These are phyloP conservation scores for Conidiobolus coronatus DNA, from an alignment of 371 early-diverging fungal species.

Conservation along the genomic window DNA sequence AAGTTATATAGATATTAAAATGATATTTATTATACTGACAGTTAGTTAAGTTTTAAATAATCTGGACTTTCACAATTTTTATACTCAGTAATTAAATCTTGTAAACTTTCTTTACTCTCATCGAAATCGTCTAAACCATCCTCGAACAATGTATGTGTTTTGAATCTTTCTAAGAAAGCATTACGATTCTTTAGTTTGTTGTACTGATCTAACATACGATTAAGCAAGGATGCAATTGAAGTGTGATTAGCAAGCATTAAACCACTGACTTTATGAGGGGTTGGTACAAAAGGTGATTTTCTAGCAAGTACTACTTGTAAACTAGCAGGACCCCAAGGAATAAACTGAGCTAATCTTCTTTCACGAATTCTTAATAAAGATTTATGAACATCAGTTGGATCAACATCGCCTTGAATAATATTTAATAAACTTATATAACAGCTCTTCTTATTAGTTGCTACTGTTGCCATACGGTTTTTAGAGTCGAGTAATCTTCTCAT, in stretches of 20 bases:
- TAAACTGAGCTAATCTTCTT: conserved; percentile 83
- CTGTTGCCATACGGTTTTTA: conserved; percentile 92
- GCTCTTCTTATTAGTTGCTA: conserved; percentile 61
- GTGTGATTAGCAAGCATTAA: conserved; percentile 97
- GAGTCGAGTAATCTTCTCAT: conserved; percentile 90
- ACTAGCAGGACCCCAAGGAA: conserved; percentile 98
- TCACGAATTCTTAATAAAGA: conserved; percentile 88
- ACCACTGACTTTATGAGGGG: conserved; percentile 87
- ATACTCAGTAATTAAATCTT: conserved; percentile 82
- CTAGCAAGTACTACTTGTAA: conserved; percentile 90
- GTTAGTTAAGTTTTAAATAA: conserved; percentile 22
- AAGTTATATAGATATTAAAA: too few species aligned
- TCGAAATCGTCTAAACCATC: conserved; percentile 86
- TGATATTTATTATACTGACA: too few species aligned
- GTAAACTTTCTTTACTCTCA: conserved; percentile 32
- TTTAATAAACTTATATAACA: conserved; percentile 91
- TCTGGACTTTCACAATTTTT: conserved; percentile 83
- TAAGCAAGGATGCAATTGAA: conserved; percentile 79
- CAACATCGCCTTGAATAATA: conserved; percentile 95
- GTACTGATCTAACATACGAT: conserved; percentile 87
- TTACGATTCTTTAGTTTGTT: conserved; percentile 90
- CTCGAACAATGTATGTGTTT: conserved; percentile 54
- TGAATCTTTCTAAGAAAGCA: conserved; percentile 97
- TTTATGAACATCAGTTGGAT: conserved; percentile 96
- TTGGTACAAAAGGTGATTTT: conserved; percentile 79